These are phyloP conservation scores for Saccharum officinarum DNA, from an alignment of 176 grass and related monocot genomes.

Conservation along the genomic window DNA sequence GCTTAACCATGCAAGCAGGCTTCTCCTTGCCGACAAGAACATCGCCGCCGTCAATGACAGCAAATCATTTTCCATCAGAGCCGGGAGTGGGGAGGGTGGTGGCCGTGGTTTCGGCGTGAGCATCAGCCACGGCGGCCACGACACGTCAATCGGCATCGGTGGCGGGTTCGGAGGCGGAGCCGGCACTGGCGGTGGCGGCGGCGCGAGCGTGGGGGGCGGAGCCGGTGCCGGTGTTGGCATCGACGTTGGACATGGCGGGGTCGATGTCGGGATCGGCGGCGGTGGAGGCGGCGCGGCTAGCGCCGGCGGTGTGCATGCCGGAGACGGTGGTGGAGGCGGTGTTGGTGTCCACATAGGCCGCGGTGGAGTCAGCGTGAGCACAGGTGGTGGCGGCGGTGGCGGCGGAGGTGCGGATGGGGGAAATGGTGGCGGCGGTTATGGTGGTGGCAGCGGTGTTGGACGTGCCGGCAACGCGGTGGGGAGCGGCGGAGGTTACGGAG, in stretches of 20 bases:
- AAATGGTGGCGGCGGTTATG: background rate
- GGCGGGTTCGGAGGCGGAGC: conserved; percentile 49
- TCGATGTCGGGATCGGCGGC: conserved; percentile 43
- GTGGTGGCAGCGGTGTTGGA: conserved; percentile 26
- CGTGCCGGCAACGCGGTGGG: conserved; percentile 5
- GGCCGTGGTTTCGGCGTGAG: conserved; percentile 47
- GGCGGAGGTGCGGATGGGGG: background rate
- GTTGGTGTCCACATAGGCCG: conserved; percentile 39
- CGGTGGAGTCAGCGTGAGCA: conserved; percentile 28
- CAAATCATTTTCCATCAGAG: conserved; percentile 38
- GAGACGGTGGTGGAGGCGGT: conserved; percentile 24
- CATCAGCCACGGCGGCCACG: conserved; percentile 36
- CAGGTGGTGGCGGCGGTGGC: background rate
- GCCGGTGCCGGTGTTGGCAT: conserved; percentile 39
- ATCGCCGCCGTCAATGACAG: conserved; percentile 9
- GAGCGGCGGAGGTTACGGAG: conserved; percentile 18
- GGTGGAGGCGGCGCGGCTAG: conserved; percentile 43
- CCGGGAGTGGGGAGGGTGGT: background rate
- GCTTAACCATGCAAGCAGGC: conserved; percentile 26
- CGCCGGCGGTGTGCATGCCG: conserved; percentile 14
- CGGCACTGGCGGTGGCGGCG: conserved; percentile 24
- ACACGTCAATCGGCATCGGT: conserved; percentile 33
- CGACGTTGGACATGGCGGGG: conserved; percentile 27
- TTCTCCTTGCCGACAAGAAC: conserved; percentile 13
- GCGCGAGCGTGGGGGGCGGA: conserved; percentile 37